These are phyloP conservation scores for Simmondsia chinensis DNA, from an alignment of 148 eudicot genomes.

Conservation along the genomic window DNA sequence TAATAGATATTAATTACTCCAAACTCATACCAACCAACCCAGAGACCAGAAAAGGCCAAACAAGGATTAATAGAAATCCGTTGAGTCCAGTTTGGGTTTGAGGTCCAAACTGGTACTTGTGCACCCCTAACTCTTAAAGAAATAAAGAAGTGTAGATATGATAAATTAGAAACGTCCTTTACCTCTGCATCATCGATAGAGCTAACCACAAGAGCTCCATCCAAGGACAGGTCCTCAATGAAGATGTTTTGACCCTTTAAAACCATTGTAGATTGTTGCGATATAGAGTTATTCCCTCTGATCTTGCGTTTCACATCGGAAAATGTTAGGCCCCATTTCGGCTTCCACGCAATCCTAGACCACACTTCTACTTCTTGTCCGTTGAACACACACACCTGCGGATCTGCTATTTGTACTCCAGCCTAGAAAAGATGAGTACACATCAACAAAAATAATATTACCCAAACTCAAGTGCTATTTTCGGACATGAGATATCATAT, in stretches of 20 bases:
- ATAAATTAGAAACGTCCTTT: conserved; percentile 9
- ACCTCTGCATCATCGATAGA: conserved; percentile 81
- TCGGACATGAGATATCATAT: too few species aligned
- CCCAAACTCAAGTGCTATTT: too few species aligned
- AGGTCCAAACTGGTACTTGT: too few species aligned
- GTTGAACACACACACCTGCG: conserved; percentile 43
- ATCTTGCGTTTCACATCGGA: conserved; percentile 65
- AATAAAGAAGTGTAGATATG: background rate
- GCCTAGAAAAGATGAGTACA: conserved; percentile 33
- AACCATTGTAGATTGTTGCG: conserved; percentile 76
- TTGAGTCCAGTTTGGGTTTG: too few species aligned
- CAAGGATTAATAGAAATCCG: too few species aligned
- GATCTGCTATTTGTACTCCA: conserved; percentile 71
- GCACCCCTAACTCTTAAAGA: too few species aligned
- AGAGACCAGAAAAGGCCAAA: too few species aligned
- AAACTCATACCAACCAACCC: too few species aligned
- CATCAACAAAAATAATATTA: background rate
- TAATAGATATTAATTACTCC: too few species aligned
- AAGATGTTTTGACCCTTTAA: conserved; percentile 51
- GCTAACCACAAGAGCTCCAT: conserved; percentile 71
- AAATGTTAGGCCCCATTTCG: conserved; percentile 81
- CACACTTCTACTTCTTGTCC: conserved; percentile 96
- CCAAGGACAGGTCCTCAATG: conserved; percentile 64
- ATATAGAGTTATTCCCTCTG: conserved; percentile 40
- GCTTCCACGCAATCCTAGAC: conserved; percentile 89